Evolutionary conservation across 106 monocot species (phyloP), one percentile per base, ranked within the genome.

Genomic region (Allium cepa): DNA sequence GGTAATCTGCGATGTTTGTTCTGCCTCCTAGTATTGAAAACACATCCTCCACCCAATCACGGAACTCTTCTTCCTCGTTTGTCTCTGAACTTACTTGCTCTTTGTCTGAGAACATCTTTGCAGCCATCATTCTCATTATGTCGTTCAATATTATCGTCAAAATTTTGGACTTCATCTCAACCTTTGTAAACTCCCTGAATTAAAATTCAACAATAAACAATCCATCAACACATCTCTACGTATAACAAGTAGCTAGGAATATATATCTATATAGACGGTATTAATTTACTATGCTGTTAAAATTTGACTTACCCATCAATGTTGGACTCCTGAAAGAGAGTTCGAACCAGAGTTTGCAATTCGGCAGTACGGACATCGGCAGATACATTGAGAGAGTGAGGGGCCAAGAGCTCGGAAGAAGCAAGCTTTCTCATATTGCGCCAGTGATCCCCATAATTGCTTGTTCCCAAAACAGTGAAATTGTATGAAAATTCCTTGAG

Each of bases 401-500:
- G 11, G 53, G 90, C 86, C 59, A 86, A 67, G 74, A 87, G 47
- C 62, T 87, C 77, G 13, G 71, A 7, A 13, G 66, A 51, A 52
- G 63, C 18, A 49, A 91, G 57, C 50, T 87, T 81, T 46, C 87
- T 76, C 47, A 84, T 61, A 60, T 87, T 76, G 46, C 91, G 87
- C 91, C 87, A 91, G 71, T 73, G 74, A 1, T 72, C 64, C 46
- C 84, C 84, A 59, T 82, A 77, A 65, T 68, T 69, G 52, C 84
- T 67, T 13, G 15, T 49, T 9, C 51, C 50, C 27, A 91, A 10
- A n/a, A 73, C 74, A 56, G 80, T 63, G 76, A 71, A 65, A 76
- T 80, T 28, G 55, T 73, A 84, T 47, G 48, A 27, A 2, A 82
- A 17, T 77, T 74, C 50, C 56, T 72, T 74, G 16, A 8, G 50